Evolutionary conservation across 768 basidiomycete genomes (phyloP), one percentile per base, ranked within the genome.

Genomic region (Leccinum rimulosum): DNA sequence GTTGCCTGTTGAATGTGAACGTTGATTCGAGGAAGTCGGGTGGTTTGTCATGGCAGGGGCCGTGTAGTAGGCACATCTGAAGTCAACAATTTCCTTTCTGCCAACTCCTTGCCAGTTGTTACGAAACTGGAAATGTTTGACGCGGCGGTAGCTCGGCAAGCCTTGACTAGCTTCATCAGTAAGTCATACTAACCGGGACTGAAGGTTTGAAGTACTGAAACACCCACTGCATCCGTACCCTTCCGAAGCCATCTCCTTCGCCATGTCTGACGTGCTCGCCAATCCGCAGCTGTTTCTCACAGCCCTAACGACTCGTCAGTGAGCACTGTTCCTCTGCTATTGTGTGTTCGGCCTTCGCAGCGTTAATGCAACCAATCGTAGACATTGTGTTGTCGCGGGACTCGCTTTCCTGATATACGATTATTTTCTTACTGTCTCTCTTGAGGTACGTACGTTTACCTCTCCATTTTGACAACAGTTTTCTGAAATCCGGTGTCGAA

Each of bases 371-470:
- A 22, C 15, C 27, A 12, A 11, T 27, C 27, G 10, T 10, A 56
- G 56, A 40, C 7, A 15, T 15, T 1, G 52, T 22, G 8, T 51
- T 10, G 12, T 56, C 31, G 50, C 52, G 12, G 61, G 65, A 30
- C 11, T 59, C 27, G 19, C 56, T 4, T 22, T 64, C 5, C 54
- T 55, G 14, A 17, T 17, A 0, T 36, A 60, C 33, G 51, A 67
- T 31, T 58, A 65, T 50, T 1, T 59, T 50, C 54, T 67, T 10
- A 64, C 66, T 8, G 12, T 67, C 2, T 6, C n/a, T 17, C 36
- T 58, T 15, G 66, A 67, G 28, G 66, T 67, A 38, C 12, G 58
- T 48, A 25, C 22, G 40, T 43, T 10, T 43, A 30, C 15, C 9
- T 14, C 40, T 40, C n/a, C 30, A 17, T 25, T 15, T 31, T 15